Base-by-base conservation (phyloP, 2,329 filamentous ascomycete species). In the Stagonosporopsis rhizophila region DNA sequence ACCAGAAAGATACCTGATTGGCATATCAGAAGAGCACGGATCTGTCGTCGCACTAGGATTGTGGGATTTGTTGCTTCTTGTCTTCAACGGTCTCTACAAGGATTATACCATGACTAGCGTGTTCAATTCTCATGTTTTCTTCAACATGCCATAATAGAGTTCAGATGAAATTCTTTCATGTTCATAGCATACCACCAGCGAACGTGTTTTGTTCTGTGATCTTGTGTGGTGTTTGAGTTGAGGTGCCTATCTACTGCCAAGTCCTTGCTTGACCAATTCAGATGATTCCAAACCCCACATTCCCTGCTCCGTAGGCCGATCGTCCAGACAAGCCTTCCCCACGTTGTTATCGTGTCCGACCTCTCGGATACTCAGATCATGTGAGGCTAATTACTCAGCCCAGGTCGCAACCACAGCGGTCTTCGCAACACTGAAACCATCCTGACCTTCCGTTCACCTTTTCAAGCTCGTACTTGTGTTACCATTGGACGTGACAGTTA, bases 181-280 rank as follows among this genome's bases (percentile, higher is more conserved):
- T 57, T 58, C 35, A 39, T 30, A 27, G 17, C 19, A 44, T 42
- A 11, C 34, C 2, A 27, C 14, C 22, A 39, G 39, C 9, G 11
- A 2, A 2, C 11, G 7, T 14, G 12, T 12, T 39, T 20, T 40
- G 14, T 20, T 4, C 22, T 15, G 15, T 17, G 23, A 30, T 34
- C 17, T 14, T 23, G 30, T 17, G 6, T 45, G 30, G 14, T 32
- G 15, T 27, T 7, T 35, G 17, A 7, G n/a, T 11, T 3, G 6
- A 27, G 17, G 32, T 47, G 42, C 44, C 66, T 67, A 67, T 66
- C 61, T 51, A 11, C 32, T 52, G 64, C 66, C 60, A 67, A 66
- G 62, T 57, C 51, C 34, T 39, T 70, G 67, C 37, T 39, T 70
- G 67, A 69, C 65, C 60, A 66, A 69, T 67, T 60, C 35, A 49